phyloP scores from a whole-genome alignment of 23 red algal species.

The Gracilariopsis chorda region DNA sequence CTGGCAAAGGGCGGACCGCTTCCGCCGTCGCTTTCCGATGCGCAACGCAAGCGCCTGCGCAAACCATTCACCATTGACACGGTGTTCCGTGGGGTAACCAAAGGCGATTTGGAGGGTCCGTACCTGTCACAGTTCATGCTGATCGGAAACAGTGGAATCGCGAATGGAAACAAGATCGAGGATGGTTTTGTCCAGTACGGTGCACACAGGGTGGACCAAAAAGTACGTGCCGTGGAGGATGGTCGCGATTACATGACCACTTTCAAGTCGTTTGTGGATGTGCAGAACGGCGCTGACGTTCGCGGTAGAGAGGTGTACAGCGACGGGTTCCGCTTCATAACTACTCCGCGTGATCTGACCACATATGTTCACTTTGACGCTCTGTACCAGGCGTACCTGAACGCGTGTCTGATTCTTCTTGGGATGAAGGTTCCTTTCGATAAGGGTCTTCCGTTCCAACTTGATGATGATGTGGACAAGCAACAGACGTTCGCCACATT shows the following conservation, averaged over 20 bases:
- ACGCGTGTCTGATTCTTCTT: slow-evolving; percentile 64
- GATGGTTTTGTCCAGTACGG: slow-evolving; percentile 53
- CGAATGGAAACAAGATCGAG: background rate
- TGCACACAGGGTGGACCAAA: slow-evolving; percentile 26
- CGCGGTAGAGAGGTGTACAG: background rate
- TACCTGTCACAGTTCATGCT: slow-evolving; percentile 73
- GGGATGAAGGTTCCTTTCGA: slow-evolving; percentile 43
- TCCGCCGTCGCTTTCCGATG: background rate
- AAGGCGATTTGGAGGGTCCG: slow-evolving; percentile 31
- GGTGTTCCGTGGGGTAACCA: slow-evolving; percentile 32
- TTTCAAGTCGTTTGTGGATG: slow-evolving; percentile 22
- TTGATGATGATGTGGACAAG: slow-evolving; percentile 17
- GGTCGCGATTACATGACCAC: slow-evolving; percentile 60
- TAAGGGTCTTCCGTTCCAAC: slow-evolving; percentile 40
- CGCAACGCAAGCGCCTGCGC: background rate
- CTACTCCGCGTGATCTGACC: slow-evolving; percentile 54
- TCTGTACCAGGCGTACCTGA: slow-evolving; percentile 71
- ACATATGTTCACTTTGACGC: slow-evolving; percentile 74
- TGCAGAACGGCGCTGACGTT: slow-evolving; percentile 70
- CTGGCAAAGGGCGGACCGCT: background rate
- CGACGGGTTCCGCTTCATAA: slow-evolving; percentile 38
- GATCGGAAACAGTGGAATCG: slow-evolving; percentile 12
- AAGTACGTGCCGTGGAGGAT: slow-evolving; percentile 1
- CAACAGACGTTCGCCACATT: slow-evolving; percentile 55
- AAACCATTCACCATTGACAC: background rate